A percentile compares a stretch with the other conserved stretches of the same genome.
Evolutionary conservation across 768 basidiomycete genomes (phyloP).

Genomic region (Kondoa malvinella): DNA sequence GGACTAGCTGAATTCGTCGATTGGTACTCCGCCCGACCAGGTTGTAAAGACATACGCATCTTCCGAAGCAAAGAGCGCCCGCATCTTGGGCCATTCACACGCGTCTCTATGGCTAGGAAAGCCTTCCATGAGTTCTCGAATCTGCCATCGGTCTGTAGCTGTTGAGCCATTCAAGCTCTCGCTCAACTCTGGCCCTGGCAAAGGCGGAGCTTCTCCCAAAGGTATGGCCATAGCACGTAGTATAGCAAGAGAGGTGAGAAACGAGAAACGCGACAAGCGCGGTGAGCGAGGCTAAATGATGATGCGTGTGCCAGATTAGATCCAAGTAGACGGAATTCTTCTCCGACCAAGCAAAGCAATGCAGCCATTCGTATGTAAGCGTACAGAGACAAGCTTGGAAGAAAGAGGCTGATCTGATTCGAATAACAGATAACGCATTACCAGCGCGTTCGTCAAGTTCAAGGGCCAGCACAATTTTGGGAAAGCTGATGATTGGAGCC

Average conservation of each 20-base stretch:
- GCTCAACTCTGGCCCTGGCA: not conserved
- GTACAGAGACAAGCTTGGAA: too few relatives aligned
- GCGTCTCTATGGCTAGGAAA: conserved; percentile 20
- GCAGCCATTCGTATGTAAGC: not conserved
- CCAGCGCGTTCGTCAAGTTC: too few relatives aligned
- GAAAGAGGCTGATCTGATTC: too few relatives aligned
- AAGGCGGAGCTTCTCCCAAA: not conserved
- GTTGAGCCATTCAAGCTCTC: conserved; percentile 8
- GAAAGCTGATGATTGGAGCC: too few relatives aligned
- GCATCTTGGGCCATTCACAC: conserved; percentile 22
- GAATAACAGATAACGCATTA: not conserved
- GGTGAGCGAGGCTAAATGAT: too few relatives aligned
- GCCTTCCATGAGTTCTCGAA: conserved; percentile 17
- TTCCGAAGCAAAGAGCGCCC: conserved; percentile 16
- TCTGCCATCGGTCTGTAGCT: conserved; percentile 15
- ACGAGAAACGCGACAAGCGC: too few relatives aligned
- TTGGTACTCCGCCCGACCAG: conserved; percentile 20
- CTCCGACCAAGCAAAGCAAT: too few relatives aligned
- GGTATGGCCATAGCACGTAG: not conserved
- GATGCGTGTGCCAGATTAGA: too few relatives aligned
- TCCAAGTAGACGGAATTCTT: too few relatives aligned
- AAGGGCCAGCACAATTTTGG: too few relatives aligned
- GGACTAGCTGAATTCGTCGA: conserved; percentile 21
- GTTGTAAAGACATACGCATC: conserved; percentile 22
- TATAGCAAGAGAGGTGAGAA: too few relatives aligned